phyloP scores from a whole-genome alignment of 306 rosid genomes.

The Echinosophora koreensis region DNA sequence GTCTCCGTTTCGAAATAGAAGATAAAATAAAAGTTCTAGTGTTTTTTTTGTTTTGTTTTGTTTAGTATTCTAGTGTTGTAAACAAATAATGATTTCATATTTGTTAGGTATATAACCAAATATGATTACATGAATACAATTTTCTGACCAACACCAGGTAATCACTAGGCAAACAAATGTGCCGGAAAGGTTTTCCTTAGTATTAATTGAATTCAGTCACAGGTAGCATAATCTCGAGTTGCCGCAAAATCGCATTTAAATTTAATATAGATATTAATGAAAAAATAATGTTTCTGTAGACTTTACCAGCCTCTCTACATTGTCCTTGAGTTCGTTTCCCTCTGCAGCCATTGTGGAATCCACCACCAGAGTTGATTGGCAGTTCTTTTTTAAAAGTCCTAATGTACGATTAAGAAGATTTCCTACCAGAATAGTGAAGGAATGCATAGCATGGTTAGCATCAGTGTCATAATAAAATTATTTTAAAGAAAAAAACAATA shows the following conservation, averaged over 20 bases:
- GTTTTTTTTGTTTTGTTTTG: too few relatives aligned
- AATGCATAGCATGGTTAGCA: slow-evolving; percentile 26
- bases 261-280: slow-evolving; percentile 1
- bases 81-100: slow-evolving; percentile 23
- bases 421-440: slow-evolving; percentile 63
- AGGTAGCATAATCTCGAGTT: background rate
- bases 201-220: slow-evolving; percentile 6
- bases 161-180: background rate
- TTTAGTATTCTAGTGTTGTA: background rate
- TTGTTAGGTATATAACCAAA: background rate
- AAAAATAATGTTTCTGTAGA: slow-evolving; percentile 30
- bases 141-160: background rate
- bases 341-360: slow-evolving; percentile 82
- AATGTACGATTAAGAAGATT: slow-evolving; percentile 95
- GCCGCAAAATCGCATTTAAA: slow-evolving; percentile 17
- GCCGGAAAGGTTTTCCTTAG: background rate
- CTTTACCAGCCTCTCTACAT: slow-evolving; percentile 76
- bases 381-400: slow-evolving; percentile 88
- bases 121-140: background rate
- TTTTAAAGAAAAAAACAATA: background rate
- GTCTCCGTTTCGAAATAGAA: slow-evolving; percentile 20
- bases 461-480: slow-evolving; percentile 21
- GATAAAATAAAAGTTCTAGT: background rate
- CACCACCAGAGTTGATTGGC: slow-evolving; percentile 78
- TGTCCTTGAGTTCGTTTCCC: slow-evolving; percentile 75